Percentiles rank a stretch among this genome's conserved stretches.
These are phyloP conservation scores for Pulveroboletus sp. DNA, from an alignment of 768 basidiomycete species.

Conservation along the genomic window DNA sequence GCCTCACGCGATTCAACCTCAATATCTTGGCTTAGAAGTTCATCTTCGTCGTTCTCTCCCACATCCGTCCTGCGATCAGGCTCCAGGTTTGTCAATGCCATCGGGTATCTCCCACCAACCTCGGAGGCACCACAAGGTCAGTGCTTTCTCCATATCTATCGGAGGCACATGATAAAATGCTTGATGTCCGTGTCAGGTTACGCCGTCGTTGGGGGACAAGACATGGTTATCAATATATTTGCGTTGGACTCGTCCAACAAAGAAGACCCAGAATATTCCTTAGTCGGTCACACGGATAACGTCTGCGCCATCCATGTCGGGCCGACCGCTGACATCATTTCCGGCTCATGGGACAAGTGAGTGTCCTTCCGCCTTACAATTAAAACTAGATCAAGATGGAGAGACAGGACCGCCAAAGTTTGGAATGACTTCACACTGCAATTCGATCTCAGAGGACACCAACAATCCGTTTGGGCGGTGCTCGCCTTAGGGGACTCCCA, in stretches of 20 bases:
- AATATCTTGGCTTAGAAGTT: slow-evolving; percentile 71
- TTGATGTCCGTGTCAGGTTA: slow-evolving; percentile 52
- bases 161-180: neutral
- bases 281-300: slow-evolving; percentile 88
- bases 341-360: slow-evolving; percentile 97
- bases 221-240: slow-evolving; percentile 83
- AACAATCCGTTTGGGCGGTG: slow-evolving; percentile 94
- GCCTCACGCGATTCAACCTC: slow-evolving; percentile 90
- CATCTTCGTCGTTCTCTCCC: slow-evolving; percentile 50
- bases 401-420: slow-evolving; percentile 82
- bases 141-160: slow-evolving; percentile 10
- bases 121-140: slow-evolving; percentile 67
- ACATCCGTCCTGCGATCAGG: slow-evolving; percentile 57
- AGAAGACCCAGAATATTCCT: slow-evolving; percentile 74
- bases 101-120: slow-evolving; percentile 72
- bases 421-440: slow-evolving; percentile 77
- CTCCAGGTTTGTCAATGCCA: slow-evolving; percentile 74
- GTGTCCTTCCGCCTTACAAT: slow-evolving; percentile 20
- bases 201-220: slow-evolving; percentile 85
- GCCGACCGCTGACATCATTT: slow-evolving; percentile 71
- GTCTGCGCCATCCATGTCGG: slow-evolving; percentile 80
- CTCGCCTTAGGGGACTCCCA: slow-evolving; percentile 71
- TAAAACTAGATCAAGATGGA: neutral
- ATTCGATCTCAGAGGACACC: slow-evolving; percentile 78
- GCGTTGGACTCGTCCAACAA: slow-evolving; percentile 49